Evolutionary conservation across 306 rosid species (phyloP), one percentile per base, ranked within the genome.

Genomic region (Glycyrrhiza uralensis): DNA sequence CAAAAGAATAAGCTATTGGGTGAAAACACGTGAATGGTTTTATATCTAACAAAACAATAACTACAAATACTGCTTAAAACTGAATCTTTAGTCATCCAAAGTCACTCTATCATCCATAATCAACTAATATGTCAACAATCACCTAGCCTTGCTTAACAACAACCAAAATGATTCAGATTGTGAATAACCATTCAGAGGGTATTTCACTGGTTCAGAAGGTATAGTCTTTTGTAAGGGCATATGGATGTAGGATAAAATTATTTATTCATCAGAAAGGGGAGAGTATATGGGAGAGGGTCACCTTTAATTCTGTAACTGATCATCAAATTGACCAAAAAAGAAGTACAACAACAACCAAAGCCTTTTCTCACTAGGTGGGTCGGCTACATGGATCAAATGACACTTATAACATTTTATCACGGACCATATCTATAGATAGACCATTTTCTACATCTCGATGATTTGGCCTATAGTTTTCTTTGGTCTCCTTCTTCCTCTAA

Each of bases 91-190:
- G 55, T 51, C 46, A 64, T 63, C 30, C 18, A 30, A 10, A 23
- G 59, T 30, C 18, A 45, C 47, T 59, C 57, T 57, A 24, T 57
- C 33, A 19, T 5, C 20, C 49, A 72, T 18, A 13, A 20, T 26
- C 2, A 22, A 59, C 59, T 57, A 71, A 39, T 39, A 29, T 44
- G 47, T 38, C 68, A 72, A 29, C 45, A 60, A 19, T 59, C n/a
- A 56, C 67, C 57, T 14, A 55, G 35, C 24, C 45, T n/a, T 24
- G 33, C 42, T 10, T 39, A 41, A 13, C 57, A 18, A 41, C 56
- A 54, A 56, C 75, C 64, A 56, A 56, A 15, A 18, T 1, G 66
- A 39, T 71, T 56, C 67, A 39, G 14, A 71, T 39, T 28, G 28
- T 18, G 29, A 39, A 69, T n/a, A 15, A 26, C n/a, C 33, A 55